A percentile compares a stretch with the other conserved stretches of the same genome.
phyloP scores from a whole-genome alignment of 768 basidiomycete species.

The Naganishia kalamii region DNA sequence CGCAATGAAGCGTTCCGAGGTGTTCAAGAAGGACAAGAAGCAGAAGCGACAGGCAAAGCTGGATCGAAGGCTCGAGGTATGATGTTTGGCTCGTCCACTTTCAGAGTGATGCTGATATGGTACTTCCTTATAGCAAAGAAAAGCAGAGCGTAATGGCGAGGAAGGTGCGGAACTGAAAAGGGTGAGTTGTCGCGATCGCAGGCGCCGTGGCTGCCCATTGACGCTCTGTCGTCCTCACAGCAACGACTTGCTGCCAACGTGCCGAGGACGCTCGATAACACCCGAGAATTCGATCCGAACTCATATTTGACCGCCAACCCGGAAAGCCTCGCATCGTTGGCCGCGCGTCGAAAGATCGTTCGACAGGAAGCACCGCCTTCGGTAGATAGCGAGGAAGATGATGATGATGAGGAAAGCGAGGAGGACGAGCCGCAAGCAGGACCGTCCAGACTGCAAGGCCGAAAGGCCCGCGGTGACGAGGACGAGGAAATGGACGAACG shows the following conservation, averaged over 20 bases:
- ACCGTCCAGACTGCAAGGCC: slow-evolving; percentile 42
- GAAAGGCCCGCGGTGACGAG: neutral
- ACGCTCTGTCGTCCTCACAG: slow-evolving; percentile 47
- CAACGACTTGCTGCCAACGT: slow-evolving; percentile 78
- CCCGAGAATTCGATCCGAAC: slow-evolving; percentile 60
- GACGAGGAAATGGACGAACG: slow-evolving; percentile 1
- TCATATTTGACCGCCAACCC: slow-evolving; percentile 49
- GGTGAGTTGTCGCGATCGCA: neutral
- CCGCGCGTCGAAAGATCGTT: slow-evolving; percentile 13
- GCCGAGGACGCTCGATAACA: slow-evolving; percentile 88
- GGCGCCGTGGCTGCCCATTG: neutral
- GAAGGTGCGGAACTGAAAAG: slow-evolving; percentile 17
- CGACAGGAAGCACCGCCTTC: neutral
- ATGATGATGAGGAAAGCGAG: slow-evolving; percentile 49
- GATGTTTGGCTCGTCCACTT: slow-evolving; percentile 34
- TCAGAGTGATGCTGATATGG: neutral
- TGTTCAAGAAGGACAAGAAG: slow-evolving; percentile 65
- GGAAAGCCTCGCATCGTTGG: slow-evolving; percentile 32
- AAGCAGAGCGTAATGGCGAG: slow-evolving; percentile 15
- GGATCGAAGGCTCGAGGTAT: slow-evolving; percentile 64
- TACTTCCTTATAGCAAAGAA: neutral
- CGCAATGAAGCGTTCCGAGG: slow-evolving; percentile 77
- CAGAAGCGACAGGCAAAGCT: slow-evolving; percentile 75
- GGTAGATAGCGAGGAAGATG: slow-evolving; percentile 25
- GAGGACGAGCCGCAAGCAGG: slow-evolving; percentile 34